Conservation (phyloP, 306 rosid species). For the peach (Prunus persica) region Prunus_persica_NCBIv2 NC_034014.1:30607501-30608000, state of each 20-base stretch:
- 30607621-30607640: background rate
- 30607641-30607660: background rate
- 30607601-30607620: background rate
- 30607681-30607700: background rate
- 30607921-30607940: too few species aligned
- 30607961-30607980: too few species aligned
- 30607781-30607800: too few species aligned
- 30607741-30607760: background rate
- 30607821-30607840: too few species aligned
- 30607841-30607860: too few species aligned
- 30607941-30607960: accelerated
- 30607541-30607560: constrained; percentile 28
- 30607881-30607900: too few species aligned
- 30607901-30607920: too few species aligned
- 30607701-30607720: background rate
- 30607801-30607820: too few species aligned
- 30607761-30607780: background rate
- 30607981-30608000: too few species aligned
- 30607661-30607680: constrained; percentile 2
- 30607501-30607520: constrained; percentile 45
- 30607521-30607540: constrained; percentile 4
- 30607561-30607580: constrained; percentile 6
- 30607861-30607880: too few species aligned
- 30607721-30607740: background rate
- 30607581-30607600: background rate